These are phyloP conservation scores for Cucumis variabilis DNA, from an alignment of 331 rosid genomes.

Conservation along the genomic window DNA sequence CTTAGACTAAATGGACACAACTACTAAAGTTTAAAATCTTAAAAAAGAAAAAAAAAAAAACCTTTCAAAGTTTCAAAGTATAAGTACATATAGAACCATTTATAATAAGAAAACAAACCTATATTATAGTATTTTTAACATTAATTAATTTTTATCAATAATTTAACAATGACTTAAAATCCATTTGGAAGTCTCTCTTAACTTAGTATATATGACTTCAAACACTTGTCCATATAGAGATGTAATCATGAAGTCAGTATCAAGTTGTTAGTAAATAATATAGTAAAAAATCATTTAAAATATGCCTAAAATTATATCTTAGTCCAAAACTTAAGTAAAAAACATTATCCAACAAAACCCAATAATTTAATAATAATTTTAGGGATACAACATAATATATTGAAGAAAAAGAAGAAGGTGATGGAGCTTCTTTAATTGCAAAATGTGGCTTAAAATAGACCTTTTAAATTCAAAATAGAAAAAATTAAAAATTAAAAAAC, in stretches of 20 bases:
- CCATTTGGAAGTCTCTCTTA: not conserved
- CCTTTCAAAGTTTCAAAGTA: no score
- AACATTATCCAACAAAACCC: slow-evolving; percentile 4
- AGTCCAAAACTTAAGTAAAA: not conserved
- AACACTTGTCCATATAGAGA: not conserved
- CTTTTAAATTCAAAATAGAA: not conserved
- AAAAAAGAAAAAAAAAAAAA: no score
- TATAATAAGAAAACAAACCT: no score
- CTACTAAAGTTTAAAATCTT: no score
- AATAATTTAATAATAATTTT: not conserved
- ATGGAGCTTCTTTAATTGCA: not conserved
- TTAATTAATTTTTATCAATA: no score
- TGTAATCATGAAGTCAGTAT: not conserved
- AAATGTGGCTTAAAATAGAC: slow-evolving; percentile 13
- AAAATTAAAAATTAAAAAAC: no score
- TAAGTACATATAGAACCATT: no score
- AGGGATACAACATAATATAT: not conserved
- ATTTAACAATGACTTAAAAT: no score
- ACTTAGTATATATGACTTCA: not conserved
- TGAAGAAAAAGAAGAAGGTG: not conserved
- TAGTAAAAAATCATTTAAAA: not conserved
- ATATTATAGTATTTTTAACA: no score
- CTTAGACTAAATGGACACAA: no score
- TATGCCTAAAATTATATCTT: not conserved
- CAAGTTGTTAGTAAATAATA: not conserved